Evolutionary conservation across 2,329 filamentous ascomycete genomes (phyloP).

Genomic region (Diplodia seriata): DNA sequence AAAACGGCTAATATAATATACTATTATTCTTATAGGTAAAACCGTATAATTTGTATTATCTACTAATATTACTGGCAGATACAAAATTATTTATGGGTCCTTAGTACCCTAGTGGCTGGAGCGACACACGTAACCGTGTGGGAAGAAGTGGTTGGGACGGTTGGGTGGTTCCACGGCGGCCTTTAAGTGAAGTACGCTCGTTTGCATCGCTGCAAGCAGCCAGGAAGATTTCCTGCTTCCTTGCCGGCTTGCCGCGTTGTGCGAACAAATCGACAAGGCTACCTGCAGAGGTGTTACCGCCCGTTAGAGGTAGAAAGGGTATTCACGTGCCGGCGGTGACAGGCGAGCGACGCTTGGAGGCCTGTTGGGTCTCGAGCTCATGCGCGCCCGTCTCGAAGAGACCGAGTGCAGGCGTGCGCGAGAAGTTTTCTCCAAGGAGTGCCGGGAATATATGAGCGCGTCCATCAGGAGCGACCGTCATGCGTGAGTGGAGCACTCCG

Average conservation of each 20-base stretch:
- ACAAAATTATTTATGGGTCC: no score
- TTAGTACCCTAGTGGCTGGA: neutral
- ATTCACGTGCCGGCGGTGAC: neutral
- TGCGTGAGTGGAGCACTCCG: neutral
- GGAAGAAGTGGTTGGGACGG: slow-evolving; percentile 6
- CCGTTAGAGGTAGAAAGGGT: neutral
- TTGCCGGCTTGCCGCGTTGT: neutral
- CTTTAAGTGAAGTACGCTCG: slow-evolving; percentile 6
- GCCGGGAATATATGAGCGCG: neutral
- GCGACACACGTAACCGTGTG: slow-evolving; percentile 15
- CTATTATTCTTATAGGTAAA: no score
- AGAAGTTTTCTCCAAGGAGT: neutral
- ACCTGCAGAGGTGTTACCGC: neutral
- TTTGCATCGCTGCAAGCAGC: slow-evolving; percentile 13
- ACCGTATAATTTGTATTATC: no score
- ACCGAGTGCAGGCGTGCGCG: neutral
- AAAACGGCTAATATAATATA: no score
- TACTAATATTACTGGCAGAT: no score
- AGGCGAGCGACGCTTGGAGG: neutral
- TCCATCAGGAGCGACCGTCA: slow-evolving; percentile 15
- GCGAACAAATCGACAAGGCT: neutral
- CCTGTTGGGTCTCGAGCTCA: neutral
- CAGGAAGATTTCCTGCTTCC: neutral
- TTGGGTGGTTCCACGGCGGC: slow-evolving; percentile 16
- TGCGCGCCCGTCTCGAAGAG: neutral